Evolutionary conservation across 129 eudicot species (phyloP).

Genomic region (Pseudognaphalium luteoalbum): DNA sequence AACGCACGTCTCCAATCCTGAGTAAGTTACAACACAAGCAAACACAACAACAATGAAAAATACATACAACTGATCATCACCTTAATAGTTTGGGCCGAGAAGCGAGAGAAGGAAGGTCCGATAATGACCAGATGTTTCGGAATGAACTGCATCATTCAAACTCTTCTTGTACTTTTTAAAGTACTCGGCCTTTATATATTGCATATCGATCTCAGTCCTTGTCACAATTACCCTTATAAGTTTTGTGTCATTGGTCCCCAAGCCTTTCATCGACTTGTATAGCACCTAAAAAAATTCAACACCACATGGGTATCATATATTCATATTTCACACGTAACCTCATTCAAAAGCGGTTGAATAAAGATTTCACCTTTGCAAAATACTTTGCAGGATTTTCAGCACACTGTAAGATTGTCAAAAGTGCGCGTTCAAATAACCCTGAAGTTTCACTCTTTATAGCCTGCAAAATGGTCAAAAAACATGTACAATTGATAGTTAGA

Average conservation of each 20-base stretch:
- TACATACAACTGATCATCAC: not conserved
- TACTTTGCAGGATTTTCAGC: slow-evolving; percentile 56
- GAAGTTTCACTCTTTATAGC: slow-evolving; percentile 69
- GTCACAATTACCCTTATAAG: slow-evolving; percentile 65
- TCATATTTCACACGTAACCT: not conserved
- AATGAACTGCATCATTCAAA: slow-evolving; percentile 52
- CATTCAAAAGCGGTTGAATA: not conserved
- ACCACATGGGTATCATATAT: not conserved
- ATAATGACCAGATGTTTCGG: slow-evolving; percentile 62
- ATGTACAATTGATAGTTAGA: not conserved
- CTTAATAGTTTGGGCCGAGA: slow-evolving; percentile 48
- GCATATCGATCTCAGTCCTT: slow-evolving; percentile 70
- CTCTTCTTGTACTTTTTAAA: slow-evolving; percentile 52
- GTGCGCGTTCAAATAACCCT: slow-evolving; percentile 44
- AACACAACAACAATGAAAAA: slow-evolving; percentile 5
- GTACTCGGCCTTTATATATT: slow-evolving; percentile 62
- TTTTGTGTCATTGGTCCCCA: slow-evolving; percentile 55
- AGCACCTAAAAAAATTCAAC: slow-evolving; percentile 41
- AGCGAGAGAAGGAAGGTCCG: slow-evolving; percentile 58
- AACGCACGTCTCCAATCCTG: slow-evolving; percentile 12
- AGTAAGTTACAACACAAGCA: slow-evolving; percentile 13
- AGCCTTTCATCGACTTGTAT: slow-evolving; percentile 55
- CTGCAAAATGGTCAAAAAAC: slow-evolving; percentile 31
- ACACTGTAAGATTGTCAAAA: slow-evolving; percentile 52
- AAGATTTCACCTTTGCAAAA: slow-evolving; percentile 56